Conservation (phyloP, 75 land plant genomes). For the Pinus albicaulis region DNA sequence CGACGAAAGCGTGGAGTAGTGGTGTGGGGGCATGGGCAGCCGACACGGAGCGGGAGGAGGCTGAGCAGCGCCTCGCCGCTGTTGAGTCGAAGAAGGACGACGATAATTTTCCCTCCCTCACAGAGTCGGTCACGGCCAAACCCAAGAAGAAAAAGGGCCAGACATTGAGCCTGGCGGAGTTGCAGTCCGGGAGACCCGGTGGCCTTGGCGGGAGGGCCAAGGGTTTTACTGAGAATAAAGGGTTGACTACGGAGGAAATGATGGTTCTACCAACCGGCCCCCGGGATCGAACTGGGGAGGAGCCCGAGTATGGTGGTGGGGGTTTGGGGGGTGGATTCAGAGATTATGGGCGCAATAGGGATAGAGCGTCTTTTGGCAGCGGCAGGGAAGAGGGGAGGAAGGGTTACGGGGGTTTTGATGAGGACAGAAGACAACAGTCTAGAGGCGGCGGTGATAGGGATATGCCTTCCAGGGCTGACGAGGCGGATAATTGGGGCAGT, state of each 20-base stretch:
- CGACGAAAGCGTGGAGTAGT: slow-evolving; percentile 82
- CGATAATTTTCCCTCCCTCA: slow-evolving; percentile 63
- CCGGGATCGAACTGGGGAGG: slow-evolving; percentile 74
- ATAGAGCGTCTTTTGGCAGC: slow-evolving; percentile 15
- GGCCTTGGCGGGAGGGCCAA: slow-evolving; percentile 17
- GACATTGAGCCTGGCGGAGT: slow-evolving; percentile 45
- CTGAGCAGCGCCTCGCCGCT: slow-evolving; percentile 34
- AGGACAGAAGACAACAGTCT: slow-evolving; percentile 12
- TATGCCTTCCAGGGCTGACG: slow-evolving; percentile 26
- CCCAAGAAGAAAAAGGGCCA: slow-evolving; percentile 70
- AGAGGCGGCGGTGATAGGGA: slow-evolving; percentile 29
- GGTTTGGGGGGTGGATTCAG: slow-evolving; percentile 72
- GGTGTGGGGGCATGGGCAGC: slow-evolving; percentile 89
- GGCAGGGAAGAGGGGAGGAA: slow-evolving; percentile 21
- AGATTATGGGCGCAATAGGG: slow-evolving; percentile 37
- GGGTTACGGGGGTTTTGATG: slow-evolving; percentile 24
- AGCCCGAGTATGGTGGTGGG: slow-evolving; percentile 30
- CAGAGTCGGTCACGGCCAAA: slow-evolving; percentile 52
- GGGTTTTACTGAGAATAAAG: slow-evolving; percentile 11
- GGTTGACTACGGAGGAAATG: slow-evolving; percentile 74
- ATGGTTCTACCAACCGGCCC: slow-evolving; percentile 83
- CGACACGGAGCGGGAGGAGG: slow-evolving; percentile 80
- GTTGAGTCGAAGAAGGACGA: slow-evolving; percentile 17
- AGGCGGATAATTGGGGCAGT: slow-evolving; percentile 17
- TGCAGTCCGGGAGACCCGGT: slow-evolving; percentile 31